Conservation (phyloP, 371 early-diverging fungal species). For the Lichtheimia hyalospora region DNA sequence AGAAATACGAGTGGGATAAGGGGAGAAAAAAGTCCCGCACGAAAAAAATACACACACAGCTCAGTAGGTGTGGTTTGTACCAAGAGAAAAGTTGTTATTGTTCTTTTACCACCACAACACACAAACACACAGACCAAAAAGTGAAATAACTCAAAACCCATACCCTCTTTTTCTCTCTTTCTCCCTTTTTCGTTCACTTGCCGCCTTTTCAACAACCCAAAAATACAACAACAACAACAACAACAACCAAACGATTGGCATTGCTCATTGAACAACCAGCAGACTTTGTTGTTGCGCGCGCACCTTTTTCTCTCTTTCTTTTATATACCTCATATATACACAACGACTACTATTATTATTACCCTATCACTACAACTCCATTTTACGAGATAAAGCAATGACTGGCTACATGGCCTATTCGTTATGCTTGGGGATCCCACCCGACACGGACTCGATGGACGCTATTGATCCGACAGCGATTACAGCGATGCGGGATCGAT, state of each 20-base stretch:
- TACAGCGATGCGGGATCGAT: conserved; percentile 13
- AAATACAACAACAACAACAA: background rate
- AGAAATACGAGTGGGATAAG: too few species aligned
- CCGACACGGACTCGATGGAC: conserved; percentile 4
- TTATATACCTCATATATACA: background rate
- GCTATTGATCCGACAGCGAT: conserved; percentile 9
- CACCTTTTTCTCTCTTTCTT: background rate
- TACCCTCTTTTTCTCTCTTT: conserved; percentile 5
- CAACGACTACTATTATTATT: too few species aligned
- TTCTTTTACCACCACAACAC: too few species aligned
- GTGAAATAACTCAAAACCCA: too few species aligned
- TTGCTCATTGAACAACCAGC: too few species aligned
- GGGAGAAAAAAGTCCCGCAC: too few species aligned
- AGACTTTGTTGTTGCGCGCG: background rate
- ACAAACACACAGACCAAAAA: too few species aligned
- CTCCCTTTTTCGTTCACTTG: background rate
- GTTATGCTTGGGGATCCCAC: conserved; percentile 17
- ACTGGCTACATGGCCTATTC: conserved; percentile 19
- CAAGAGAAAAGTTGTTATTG: too few species aligned
- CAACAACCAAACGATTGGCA: background rate
- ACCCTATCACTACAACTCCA: background rate
- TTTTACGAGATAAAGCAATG: conserved; percentile 5
- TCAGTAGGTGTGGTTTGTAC: too few species aligned
- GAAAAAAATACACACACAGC: too few species aligned
- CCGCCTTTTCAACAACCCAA: background rate